Evolutionary conservation across 2,329 filamentous ascomycete genomes (phyloP).

Genomic region (Aspergillus melleus): DNA sequence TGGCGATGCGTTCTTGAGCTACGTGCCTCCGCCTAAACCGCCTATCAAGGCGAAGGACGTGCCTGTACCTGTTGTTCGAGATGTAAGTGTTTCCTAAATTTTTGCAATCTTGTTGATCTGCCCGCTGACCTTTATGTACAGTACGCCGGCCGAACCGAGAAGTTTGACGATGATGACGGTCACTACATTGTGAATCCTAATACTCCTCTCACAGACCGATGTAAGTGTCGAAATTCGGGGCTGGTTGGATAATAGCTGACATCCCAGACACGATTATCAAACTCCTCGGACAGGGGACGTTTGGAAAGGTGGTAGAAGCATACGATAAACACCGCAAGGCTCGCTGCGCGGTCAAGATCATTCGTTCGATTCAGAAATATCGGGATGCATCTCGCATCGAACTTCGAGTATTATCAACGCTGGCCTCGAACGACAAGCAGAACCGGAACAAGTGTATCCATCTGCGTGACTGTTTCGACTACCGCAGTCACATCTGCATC

Average conservation of each 20-base stretch:
- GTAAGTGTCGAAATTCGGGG: slow-evolving; percentile 56
- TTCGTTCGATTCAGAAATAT: slow-evolving; percentile 97
- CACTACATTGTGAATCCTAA: slow-evolving; percentile 94
- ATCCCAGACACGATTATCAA: slow-evolving; percentile 78
- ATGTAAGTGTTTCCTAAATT: slow-evolving; percentile 50
- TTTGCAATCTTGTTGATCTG: not conserved
- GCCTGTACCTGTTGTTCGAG: slow-evolving; percentile 58
- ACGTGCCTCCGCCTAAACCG: slow-evolving; percentile 83
- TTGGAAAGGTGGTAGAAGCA: slow-evolving; percentile 96
- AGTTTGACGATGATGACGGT: slow-evolving; percentile 93
- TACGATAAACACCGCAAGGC: slow-evolving; percentile 72
- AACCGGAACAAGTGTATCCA: slow-evolving; percentile 98
- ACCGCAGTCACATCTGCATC: slow-evolving; percentile 91
- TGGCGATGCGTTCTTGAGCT: slow-evolving; percentile 72
- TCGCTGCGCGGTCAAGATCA: slow-evolving; percentile 96
- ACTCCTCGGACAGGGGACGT: slow-evolving; percentile 92
- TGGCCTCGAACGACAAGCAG: slow-evolving; percentile 85
- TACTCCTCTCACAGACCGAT: slow-evolving; percentile 81
- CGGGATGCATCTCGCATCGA: slow-evolving; percentile 95
- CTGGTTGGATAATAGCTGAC: slow-evolving; percentile 16
- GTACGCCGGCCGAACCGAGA: slow-evolving; percentile 58
- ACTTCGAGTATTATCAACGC: slow-evolving; percentile 83
- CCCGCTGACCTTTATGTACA: slow-evolving; percentile 26
- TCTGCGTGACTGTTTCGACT: slow-evolving; percentile 94
- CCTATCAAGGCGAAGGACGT: slow-evolving; percentile 88